Evolutionary conservation across 129 eudicot genomes (phyloP).

Genomic region (sunflower (Helianthus annuus)): HanXRQr2.0-SUNRISE NC_035433.2:2276329-2276828

Average conservation of each 20-base stretch:
- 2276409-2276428: background rate
- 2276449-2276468: background rate
- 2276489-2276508: slow-evolving; percentile 93
- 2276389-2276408: too few species aligned
- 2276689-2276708: background rate
- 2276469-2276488: slow-evolving; percentile 6
- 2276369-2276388: too few species aligned
- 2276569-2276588: slow-evolving; percentile 89
- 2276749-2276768: slow-evolving; percentile 77
- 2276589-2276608: slow-evolving; percentile 79
- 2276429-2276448: background rate
- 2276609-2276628: slow-evolving; percentile 94
- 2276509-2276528: slow-evolving; percentile 97
- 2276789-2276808: slow-evolving; percentile 84
- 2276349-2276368: too few species aligned
- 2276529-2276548: slow-evolving; percentile 89
- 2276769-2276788: slow-evolving; percentile 78
- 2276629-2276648: slow-evolving; percentile 94
- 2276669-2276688: background rate
- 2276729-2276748: slow-evolving; percentile 12
- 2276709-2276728: background rate
- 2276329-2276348: too few species aligned
- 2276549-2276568: slow-evolving; percentile 68
- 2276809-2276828: slow-evolving; percentile 98
- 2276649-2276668: slow-evolving; percentile 82